These are phyloP conservation scores for Adenanthera pavonina DNA, from an alignment of 306 rosid species.

Conservation along the genomic window DNA sequence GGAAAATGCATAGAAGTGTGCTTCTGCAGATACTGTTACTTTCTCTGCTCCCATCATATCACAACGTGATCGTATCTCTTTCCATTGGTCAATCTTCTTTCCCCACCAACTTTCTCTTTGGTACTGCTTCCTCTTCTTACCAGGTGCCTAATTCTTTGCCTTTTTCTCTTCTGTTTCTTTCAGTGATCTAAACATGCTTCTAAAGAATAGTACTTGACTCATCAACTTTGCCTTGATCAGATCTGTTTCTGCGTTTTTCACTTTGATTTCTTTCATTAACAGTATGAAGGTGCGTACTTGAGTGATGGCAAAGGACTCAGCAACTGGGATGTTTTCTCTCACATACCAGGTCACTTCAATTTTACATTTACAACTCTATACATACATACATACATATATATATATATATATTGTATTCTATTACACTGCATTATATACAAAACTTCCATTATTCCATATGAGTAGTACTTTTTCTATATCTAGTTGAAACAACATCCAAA, in stretches of 20 bases:
- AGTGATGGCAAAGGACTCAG: slow-evolving; percentile 67
- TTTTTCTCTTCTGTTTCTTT: not conserved
- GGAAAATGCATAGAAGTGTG: not conserved
- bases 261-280: not conserved
- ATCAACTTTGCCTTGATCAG: not conserved
- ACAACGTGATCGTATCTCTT: no score
- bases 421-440: no score
- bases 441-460: no score
- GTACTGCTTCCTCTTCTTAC: slow-evolving; percentile 76
- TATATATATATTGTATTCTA: no score
- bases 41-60: not conserved
- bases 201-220: not conserved
- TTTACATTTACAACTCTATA: not conserved
- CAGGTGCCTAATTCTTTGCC: slow-evolving; percentile 45
- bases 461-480: no score
- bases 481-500: no score
- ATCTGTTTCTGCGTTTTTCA: no score
- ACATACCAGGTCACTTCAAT: slow-evolving; percentile 47
- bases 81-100: slow-evolving; percentile 24
- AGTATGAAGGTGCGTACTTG: slow-evolving; percentile 77
- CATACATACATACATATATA: no score
- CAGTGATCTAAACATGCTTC: not conserved
- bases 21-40: slow-evolving; percentile 5
- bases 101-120: slow-evolving; percentile 60
- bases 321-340: slow-evolving; percentile 78